Conservation (phyloP, 2,329 filamentous ascomycete genomes). For the Venturia asperata region DNA sequence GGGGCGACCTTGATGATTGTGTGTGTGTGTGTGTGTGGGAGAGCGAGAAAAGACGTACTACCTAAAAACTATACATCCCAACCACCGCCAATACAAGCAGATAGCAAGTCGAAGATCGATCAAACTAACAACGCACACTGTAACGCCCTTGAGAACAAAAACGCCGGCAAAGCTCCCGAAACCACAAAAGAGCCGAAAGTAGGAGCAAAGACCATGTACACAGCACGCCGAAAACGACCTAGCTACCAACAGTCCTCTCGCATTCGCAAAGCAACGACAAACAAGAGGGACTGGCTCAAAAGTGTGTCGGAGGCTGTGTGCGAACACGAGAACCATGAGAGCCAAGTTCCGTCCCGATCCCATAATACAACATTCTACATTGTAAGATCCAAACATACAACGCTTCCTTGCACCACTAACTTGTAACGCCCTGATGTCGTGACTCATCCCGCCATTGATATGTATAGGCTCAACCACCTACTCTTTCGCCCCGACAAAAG, state of each 20-base stretch:
- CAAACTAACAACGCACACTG: background rate
- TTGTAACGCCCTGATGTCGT: slow-evolving; percentile 12
- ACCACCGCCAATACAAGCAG: background rate
- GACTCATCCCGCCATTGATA: background rate
- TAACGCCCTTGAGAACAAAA: background rate
- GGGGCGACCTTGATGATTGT: background rate
- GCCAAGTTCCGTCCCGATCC: background rate
- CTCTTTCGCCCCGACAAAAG: background rate
- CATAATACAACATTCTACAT: background rate
- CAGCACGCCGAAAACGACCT: background rate
- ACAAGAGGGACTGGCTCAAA: background rate
- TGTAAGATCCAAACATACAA: slow-evolving; percentile 14
- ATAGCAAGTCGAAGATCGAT: background rate
- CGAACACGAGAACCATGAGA: slow-evolving; percentile 1
- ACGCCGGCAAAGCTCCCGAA: background rate
- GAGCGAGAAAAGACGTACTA: background rate
- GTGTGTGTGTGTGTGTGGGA: background rate
- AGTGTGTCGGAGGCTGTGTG: background rate
- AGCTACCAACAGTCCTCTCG: background rate
- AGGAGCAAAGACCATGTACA: background rate
- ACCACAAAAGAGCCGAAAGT: background rate
- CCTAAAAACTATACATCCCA: slow-evolving; percentile 1
- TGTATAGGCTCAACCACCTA: background rate
- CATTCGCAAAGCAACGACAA: background rate
- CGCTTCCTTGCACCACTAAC: background rate